phyloP scores from a whole-genome alignment of 331 rosid species.

The Rhamnella rubrinervis region DNA sequence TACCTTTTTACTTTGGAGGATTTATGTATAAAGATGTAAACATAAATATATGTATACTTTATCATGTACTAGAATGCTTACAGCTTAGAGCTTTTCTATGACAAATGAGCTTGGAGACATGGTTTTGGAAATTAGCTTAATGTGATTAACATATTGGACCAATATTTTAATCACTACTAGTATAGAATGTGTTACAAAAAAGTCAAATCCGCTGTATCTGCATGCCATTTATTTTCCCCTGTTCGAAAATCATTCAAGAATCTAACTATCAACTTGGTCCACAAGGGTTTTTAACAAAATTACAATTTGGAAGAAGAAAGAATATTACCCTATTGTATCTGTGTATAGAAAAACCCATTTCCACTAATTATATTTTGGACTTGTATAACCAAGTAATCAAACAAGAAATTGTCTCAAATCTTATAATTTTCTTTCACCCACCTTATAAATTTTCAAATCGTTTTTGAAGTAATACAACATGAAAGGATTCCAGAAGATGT shows the following conservation, averaged over 20 bases:
- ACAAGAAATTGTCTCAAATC: slow-evolving; percentile 21
- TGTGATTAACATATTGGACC: neutral
- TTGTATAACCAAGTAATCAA: slow-evolving; percentile 21
- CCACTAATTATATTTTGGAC: neutral
- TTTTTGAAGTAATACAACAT: neutral
- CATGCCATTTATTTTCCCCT: neutral
- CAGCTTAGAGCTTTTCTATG: no score
- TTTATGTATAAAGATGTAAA: no score
- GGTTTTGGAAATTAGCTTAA: no score
- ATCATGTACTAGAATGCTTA: no score
- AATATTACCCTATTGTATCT: slow-evolving; percentile 19
- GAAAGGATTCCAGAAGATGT: neutral
- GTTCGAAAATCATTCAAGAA: slow-evolving; percentile 31
- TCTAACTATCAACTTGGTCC: slow-evolving; percentile 25
- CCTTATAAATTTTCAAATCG: neutral
- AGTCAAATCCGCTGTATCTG: slow-evolving; percentile 9
- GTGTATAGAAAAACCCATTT: no score
- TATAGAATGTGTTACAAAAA: slow-evolving; percentile 8
- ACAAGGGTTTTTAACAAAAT: neutral
- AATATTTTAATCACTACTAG: slow-evolving; percentile 19
- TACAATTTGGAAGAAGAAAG: slow-evolving; percentile 17
- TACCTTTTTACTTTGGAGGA: no score
- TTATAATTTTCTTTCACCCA: slow-evolving; percentile 19
- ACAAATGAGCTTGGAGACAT: no score
- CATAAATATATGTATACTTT: no score